Conservation (phyloP, 306 rosid species). For the Clitoria ternatea region DNA sequence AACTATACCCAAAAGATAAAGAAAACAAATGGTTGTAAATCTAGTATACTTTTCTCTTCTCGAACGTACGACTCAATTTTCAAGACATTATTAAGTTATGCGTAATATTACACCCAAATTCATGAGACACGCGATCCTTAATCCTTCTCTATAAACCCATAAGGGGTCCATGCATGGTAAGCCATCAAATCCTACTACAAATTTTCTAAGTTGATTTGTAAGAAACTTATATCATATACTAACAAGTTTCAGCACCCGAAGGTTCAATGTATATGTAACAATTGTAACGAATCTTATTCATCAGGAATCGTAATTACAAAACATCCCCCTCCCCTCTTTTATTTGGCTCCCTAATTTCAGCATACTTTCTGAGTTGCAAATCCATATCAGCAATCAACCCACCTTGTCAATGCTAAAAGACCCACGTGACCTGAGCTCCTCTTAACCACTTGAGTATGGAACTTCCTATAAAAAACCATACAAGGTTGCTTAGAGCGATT, state of each 20-base stretch:
- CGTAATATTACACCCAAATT: not conserved
- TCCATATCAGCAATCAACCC: not conserved
- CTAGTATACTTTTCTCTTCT: no score
- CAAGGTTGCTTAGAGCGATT: not conserved
- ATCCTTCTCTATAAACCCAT: not conserved
- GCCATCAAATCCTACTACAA: not conserved
- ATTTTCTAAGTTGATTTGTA: not conserved
- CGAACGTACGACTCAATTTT: no score
- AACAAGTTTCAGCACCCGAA: constrained; percentile 9
- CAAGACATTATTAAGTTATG: not conserved
- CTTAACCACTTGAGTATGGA: not conserved
- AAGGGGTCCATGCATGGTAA: not conserved
- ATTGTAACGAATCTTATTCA: constrained; percentile 2
- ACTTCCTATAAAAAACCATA: constrained; percentile 14
- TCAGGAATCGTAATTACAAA: constrained; percentile 6
- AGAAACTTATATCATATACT: not conserved
- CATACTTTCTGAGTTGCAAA: not conserved
- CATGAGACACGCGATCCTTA: not conserved
- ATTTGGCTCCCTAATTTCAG: not conserved
- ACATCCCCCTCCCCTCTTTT: not conserved
- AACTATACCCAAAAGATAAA: no score
- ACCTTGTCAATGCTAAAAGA: not conserved
- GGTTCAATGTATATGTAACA: constrained; percentile 1
- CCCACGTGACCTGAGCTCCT: not conserved
- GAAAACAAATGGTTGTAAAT: no score